These are phyloP conservation scores for Saitozyma sp. DNA, from an alignment of 768 basidiomycete species.

Conservation along the genomic window DNA sequence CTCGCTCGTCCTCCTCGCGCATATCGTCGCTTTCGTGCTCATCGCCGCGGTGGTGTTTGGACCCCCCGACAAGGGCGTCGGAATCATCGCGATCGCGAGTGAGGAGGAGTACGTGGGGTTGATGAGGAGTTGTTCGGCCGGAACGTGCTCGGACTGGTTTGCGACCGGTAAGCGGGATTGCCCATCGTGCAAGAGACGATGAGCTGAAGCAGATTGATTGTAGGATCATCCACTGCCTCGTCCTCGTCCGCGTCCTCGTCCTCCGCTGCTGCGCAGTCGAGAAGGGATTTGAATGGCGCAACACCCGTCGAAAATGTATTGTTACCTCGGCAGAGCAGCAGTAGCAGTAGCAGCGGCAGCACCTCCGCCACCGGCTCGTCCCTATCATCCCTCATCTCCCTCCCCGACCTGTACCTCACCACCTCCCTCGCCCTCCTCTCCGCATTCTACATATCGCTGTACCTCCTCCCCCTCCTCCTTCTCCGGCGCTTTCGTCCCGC, in stretches of 20 bases:
- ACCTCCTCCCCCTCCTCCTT: slow-evolving; percentile 9
- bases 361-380: neutral
- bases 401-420: slow-evolving; percentile 12
- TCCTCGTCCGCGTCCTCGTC: too few species aligned
- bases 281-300: too few species aligned
- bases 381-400: neutral
- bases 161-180: neutral
- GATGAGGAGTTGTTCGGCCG: neutral
- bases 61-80: neutral
- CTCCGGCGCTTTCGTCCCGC: slow-evolving; percentile 3
- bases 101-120: neutral
- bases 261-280: too few species aligned
- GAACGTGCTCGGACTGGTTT: neutral
- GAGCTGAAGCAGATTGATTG: too few species aligned
- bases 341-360: too few species aligned
- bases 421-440: slow-evolving; percentile 9
- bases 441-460: slow-evolving; percentile 15
- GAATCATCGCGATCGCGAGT: neutral
- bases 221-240: too few species aligned
- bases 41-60: neutral
- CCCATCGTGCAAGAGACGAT: too few species aligned
- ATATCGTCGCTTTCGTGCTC: neutral
- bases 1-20: neutral
- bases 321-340: too few species aligned
- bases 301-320: too few species aligned